Conservation (phyloP, 257 asterid genomes). For the Rhazya stricta region DNA sequence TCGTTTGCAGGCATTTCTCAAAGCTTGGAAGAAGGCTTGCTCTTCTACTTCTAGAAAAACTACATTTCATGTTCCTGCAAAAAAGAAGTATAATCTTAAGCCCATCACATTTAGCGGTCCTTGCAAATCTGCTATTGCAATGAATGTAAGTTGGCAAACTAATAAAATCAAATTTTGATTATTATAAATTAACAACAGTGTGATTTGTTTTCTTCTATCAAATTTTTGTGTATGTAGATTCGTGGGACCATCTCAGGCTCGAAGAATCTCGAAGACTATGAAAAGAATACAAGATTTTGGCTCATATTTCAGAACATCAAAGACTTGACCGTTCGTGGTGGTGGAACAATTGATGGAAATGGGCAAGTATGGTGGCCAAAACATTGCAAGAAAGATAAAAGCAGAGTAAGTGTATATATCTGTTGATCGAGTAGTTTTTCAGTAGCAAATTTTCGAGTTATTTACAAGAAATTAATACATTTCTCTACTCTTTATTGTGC, state of each 20-base stretch:
- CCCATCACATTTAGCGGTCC: conserved; percentile 67
- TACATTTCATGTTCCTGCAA: conserved; percentile 47
- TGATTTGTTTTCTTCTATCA: background rate
- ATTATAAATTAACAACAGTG: background rate
- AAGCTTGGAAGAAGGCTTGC: conserved; percentile 74
- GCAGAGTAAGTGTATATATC: conserved; percentile 29
- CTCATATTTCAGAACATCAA: conserved; percentile 51
- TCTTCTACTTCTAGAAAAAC: conserved; percentile 33
- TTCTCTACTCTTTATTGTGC: conserved; percentile 2
- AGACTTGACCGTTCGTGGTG: conserved; percentile 53
- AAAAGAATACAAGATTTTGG: conserved; percentile 57
- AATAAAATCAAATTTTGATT: background rate
- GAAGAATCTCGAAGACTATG: conserved; percentile 38
- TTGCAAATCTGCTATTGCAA: conserved; percentile 41
- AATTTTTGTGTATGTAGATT: conserved; percentile 33
- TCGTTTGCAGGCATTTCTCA: conserved; percentile 56
- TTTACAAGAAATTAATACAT: background rate
- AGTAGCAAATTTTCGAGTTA: background rate
- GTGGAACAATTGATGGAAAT: conserved; percentile 75
- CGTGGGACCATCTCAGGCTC: conserved; percentile 64
- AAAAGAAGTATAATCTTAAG: conserved; percentile 51
- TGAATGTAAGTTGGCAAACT: conserved; percentile 45
- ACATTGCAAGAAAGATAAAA: conserved; percentile 69
- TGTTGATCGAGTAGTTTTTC: background rate
- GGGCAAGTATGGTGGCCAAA: conserved; percentile 85